Conservation (phyloP, 495 filamentous ascomycete genomes). For the Aspergillus bertholletiae region DNA sequence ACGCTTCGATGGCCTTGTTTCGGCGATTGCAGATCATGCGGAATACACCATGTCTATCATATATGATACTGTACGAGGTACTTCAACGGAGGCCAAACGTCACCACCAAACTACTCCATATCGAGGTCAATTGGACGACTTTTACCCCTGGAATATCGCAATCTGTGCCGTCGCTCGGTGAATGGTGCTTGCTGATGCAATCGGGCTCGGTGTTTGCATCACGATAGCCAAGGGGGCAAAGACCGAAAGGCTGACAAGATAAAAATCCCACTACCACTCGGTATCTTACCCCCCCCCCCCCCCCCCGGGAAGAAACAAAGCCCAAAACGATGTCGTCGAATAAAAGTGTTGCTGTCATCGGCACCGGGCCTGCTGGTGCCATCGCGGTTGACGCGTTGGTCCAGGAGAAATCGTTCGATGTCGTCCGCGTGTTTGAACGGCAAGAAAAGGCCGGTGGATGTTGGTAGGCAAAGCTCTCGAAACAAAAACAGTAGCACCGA, state of each 20-base stretch:
- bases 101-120: too few relatives aligned
- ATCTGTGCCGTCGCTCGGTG: not conserved
- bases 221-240: not conserved
- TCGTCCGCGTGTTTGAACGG: conserved; percentile 57
- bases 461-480: conserved; percentile 39
- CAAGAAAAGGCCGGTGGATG: conserved; percentile 55
- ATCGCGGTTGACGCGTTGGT: conserved; percentile 56
- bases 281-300: not conserved
- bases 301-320: not conserved
- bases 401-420: conserved; percentile 52
- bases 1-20: not conserved
- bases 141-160: not conserved
- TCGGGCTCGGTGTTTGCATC: conserved; percentile 4
- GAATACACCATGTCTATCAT: too few relatives aligned
- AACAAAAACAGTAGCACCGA: too few relatives aligned
- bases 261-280: not conserved
- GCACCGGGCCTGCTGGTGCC: conserved; percentile 55
- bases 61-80: too few relatives aligned
- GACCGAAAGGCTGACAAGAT: not conserved
- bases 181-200: conserved; percentile 4
- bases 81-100: too few relatives aligned
- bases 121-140: not conserved
- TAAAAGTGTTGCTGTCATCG: conserved; percentile 56
- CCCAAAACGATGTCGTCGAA: conserved; percentile 19
- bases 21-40: not conserved